Base-by-base conservation (phyloP, 805 yeast genomes). In the Candida koratica region DNA sequence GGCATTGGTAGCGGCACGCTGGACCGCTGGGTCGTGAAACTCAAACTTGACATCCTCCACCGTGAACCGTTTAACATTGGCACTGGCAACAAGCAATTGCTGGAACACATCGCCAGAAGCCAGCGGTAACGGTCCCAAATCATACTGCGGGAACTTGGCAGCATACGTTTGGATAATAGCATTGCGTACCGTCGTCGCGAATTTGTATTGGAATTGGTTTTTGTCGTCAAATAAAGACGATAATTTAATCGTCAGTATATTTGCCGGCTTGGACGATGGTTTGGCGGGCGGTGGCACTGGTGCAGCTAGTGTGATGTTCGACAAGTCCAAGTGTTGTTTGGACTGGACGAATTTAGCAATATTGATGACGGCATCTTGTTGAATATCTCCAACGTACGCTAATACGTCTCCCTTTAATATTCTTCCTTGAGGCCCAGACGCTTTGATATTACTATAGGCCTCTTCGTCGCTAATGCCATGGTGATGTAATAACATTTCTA, bases 371-470 rank as follows among this genome's bases (percentile, higher is more conserved):
- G 81, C 61, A 6, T 74, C 78, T 25, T 64, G 49, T 8, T 85
- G 60, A 36, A 89, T 83, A 42, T 73, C 60, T 18, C 97, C 97
- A 35, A 89, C 52, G 54, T 76, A 79, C 0, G 94, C 93, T 46
- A 89, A 69, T 1, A 89, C 90, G 58, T 90, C 98, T 44, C 97
- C 97, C 62, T 84, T 85, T 45, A 90, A 69, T 26, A 90, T 56
- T 52, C 95, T 74, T 7, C 97, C 97, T 38, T 79, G 73, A 18
- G 94, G 94, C 14, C 97, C 98, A 1, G 95, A 71, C 6, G 96
- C 94, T 26, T 75, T 66, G 49, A 90, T 85, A 44, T 81, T 77
- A 6, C 65, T 51, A 14, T 84, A 43, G 2, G 96, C 96, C 17
- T 83, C 90, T 27, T 73, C 81, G 38, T 58, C 61, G 1, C 90